Evolutionary conservation across 192 early-diverging fungal genomes (phyloP), one percentile per base, ranked within the genome.

Genomic region (Coemansia sp.): DNA sequence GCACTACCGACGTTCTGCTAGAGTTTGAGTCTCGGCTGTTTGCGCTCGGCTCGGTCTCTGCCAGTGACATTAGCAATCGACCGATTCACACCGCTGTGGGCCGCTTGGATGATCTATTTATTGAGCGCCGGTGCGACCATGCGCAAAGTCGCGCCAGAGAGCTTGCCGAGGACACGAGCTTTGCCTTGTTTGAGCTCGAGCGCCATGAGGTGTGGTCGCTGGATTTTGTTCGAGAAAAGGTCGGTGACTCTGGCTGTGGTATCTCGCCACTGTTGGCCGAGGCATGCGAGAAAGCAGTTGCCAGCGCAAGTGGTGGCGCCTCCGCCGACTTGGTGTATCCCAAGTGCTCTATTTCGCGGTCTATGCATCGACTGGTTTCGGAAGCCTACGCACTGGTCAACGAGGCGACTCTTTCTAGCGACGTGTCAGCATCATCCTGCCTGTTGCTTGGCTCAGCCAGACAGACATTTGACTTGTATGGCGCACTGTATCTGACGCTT

Each of bases 151-250:
- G 18, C 4, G 64, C 48, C 3, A 64, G 74, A 20, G 48, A 21
- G 21, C 35, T 62, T 14, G 74, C 69, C 14, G 65, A 76, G 25
- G 52, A 60, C 28, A 31, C 67, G 12, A 42, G 50, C 13, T 76
- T 76, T 43, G 65, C 41, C 20, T 28, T 38, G 2, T 36, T 48
- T 31, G 31, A 34, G 16, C 23, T 76, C 52, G 48, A 65, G 6
- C 12, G 31, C 21, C 74, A 76, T 42, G 63, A 76, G 28, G 21
- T 13, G 43, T 76, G 74, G 74, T 33, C 60, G n/a, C 34, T 65
- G 6, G 68, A 66, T 9, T 35, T 76, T 10, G 31, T 66, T 11
- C 70, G 39, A 21, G 45, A 20, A 6, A n/a, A 28, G 12, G 42
- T 35, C 1, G 25, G 31, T 6, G 20, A 20, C 5, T 31, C 52